These are phyloP conservation scores for Pichia sp. DNA, from an alignment of 1,139 yeast species.

Conservation along the genomic window DNA sequence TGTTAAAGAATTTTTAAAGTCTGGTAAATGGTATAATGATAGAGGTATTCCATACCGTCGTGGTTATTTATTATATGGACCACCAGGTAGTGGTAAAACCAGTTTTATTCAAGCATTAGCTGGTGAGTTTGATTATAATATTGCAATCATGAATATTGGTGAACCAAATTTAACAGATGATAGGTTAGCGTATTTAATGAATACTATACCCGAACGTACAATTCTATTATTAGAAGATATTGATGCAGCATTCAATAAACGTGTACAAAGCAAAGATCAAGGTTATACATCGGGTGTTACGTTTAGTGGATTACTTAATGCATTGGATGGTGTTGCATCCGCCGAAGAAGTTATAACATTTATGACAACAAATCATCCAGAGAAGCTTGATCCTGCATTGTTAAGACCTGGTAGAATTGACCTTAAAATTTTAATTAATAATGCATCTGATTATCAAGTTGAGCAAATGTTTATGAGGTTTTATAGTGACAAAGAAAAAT, in stretches of 20 bases:
- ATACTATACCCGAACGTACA: slow-evolving; percentile 88
- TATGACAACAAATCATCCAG: slow-evolving; percentile 98
- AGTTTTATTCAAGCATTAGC: slow-evolving; percentile 95
- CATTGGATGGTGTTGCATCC: slow-evolving; percentile 97
- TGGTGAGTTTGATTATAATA: slow-evolving; percentile 91
- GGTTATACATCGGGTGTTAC: slow-evolving; percentile 80
- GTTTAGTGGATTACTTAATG: slow-evolving; percentile 87
- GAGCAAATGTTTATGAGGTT: slow-evolving; percentile 80
- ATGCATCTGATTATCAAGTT: slow-evolving; percentile 79
- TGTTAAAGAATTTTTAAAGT: slow-evolving; percentile 67
- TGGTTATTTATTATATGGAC: slow-evolving; percentile 91
- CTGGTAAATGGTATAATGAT: slow-evolving; percentile 89
- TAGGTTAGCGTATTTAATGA: slow-evolving; percentile 88
- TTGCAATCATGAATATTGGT: slow-evolving; percentile 83
- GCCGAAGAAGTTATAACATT: slow-evolving; percentile 95
- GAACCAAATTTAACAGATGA: slow-evolving; percentile 93
- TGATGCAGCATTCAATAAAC: slow-evolving; percentile 88
- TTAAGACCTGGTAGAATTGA: slow-evolving; percentile 95
- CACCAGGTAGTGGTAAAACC: slow-evolving; percentile 97
- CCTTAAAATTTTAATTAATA: slow-evolving; percentile 70
- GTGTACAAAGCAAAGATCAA: slow-evolving; percentile 72
- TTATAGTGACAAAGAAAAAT: slow-evolving; percentile 64
- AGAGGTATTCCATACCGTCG: slow-evolving; percentile 96
- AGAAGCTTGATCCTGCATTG: slow-evolving; percentile 76
- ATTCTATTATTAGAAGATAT: slow-evolving; percentile 83